Percentiles rank a stretch among this genome's conserved stretches.
Evolutionary conservation across 768 basidiomycete genomes (phyloP).

Genomic region (Boletus rubescentipes): DNA sequence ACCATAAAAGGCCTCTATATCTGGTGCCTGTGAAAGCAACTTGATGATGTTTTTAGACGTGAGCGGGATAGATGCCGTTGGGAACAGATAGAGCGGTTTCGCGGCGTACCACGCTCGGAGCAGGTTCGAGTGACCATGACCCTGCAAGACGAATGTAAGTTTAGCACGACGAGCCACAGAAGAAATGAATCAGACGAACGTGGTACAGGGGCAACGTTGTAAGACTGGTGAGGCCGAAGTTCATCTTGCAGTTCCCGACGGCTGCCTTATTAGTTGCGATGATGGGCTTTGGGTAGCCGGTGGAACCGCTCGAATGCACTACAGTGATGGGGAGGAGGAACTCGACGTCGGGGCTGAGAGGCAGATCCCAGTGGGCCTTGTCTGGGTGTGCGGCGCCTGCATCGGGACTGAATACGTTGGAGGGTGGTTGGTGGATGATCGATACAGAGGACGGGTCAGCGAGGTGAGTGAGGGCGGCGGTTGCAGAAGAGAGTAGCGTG

Average conservation of each 20-base stretch:
- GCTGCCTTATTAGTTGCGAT: conserved; percentile 36
- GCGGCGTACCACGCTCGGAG: conserved; percentile 45
- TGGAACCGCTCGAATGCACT: conserved; percentile 34
- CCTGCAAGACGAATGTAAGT: conserved; percentile 5
- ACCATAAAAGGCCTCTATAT: conserved; percentile 33
- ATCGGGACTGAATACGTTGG: conserved; percentile 13
- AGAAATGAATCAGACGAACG: conserved; percentile 21
- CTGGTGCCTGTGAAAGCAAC: conserved; percentile 36
- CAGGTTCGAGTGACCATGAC: conserved; percentile 24
- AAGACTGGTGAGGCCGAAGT: conserved; percentile 24
- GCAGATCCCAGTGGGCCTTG: conserved; percentile 22
- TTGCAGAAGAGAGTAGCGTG: conserved; percentile 9
- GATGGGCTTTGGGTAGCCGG: conserved; percentile 50
- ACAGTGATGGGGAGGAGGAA: conserved; percentile 20
- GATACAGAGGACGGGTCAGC: conserved; percentile 21
- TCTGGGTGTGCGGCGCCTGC: conserved; percentile 18
- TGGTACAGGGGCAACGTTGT: conserved; percentile 33
- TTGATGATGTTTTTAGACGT: conserved; percentile 44
- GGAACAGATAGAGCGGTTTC: conserved; percentile 44
- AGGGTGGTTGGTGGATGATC: conserved; percentile 23
- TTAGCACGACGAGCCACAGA: neutral
- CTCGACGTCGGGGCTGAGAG: conserved; percentile 23
- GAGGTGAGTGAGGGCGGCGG: conserved; percentile 16
- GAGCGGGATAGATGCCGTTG: conserved; percentile 41
- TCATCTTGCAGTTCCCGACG: conserved; percentile 35